phyloP scores from a whole-genome alignment of 1,284 basidiomycete species.

The Coniferiporia sulphurascens region DNA sequence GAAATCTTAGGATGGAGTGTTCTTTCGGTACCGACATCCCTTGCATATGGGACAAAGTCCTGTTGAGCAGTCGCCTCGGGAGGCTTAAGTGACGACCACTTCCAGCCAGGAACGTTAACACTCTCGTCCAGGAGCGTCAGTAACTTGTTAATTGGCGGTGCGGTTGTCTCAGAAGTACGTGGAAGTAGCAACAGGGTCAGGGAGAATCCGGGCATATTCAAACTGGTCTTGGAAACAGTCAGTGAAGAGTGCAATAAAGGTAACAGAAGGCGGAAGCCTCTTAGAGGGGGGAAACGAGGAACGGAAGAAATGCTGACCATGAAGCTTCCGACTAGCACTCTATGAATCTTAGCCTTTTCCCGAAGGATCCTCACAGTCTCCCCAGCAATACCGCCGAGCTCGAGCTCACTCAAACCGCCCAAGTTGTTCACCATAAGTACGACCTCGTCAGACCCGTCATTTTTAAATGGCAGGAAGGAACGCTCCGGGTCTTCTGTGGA shows the following conservation, averaged over 20 bases:
- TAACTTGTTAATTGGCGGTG: slow-evolving; percentile 44
- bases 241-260: background rate
- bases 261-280: background rate
- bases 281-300: background rate
- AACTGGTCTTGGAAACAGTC: slow-evolving; percentile 58
- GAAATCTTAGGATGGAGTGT: slow-evolving; percentile 28
- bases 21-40: slow-evolving; percentile 19
- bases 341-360: slow-evolving; percentile 47
- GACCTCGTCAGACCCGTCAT: slow-evolving; percentile 58
- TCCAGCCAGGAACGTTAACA: slow-evolving; percentile 80
- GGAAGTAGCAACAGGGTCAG: slow-evolving; percentile 84
- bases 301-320: slow-evolving; percentile 53
- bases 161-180: slow-evolving; percentile 31
- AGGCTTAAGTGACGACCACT: slow-evolving; percentile 50
- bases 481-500: slow-evolving; percentile 77
- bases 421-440: slow-evolving; percentile 76
- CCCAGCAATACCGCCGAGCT: slow-evolving; percentile 66
- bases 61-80: slow-evolving; percentile 28
- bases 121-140: slow-evolving; percentile 76
- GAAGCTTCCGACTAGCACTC: slow-evolving; percentile 75
- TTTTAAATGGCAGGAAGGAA: slow-evolving; percentile 78
- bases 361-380: slow-evolving; percentile 57
- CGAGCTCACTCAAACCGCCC: slow-evolving; percentile 84
- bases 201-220: slow-evolving; percentile 95
- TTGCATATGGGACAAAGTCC: slow-evolving; percentile 22